These are phyloP conservation scores for Juglanconis juglandina DNA, from an alignment of 2,329 filamentous ascomycete species.

Conservation along the genomic window DNA sequence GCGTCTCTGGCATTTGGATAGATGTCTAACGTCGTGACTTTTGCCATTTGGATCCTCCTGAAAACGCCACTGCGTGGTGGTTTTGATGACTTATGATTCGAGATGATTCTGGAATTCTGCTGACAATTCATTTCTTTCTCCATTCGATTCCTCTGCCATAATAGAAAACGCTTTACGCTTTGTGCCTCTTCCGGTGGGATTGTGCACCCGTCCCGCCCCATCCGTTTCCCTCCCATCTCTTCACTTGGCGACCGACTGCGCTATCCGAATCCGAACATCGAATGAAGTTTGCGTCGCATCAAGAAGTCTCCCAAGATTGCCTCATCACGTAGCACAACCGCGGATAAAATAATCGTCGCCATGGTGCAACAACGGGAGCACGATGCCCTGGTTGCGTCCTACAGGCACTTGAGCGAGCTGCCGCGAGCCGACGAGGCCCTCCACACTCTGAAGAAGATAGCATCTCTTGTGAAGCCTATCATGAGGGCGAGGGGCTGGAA, in stretches of 20 bases:
- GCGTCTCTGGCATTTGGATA: conserved; percentile 3
- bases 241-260: not conserved
- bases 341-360: not conserved
- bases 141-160: not conserved
- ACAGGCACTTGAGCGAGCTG: conserved; percentile 46
- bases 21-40: not conserved
- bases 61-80: not conserved
- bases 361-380: conserved; percentile 27
- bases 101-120: conserved; percentile 4
- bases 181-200: not conserved
- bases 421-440: conserved; percentile 49
- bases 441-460: conserved; percentile 70
- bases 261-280: not conserved
- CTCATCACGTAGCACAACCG: not conserved
- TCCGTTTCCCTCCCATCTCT: not conserved
- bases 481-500: conserved; percentile 85
- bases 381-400: conserved; percentile 45
- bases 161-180: not conserved
- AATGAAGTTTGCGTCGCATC: not conserved
- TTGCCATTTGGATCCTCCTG: not conserved
- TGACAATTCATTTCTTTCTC: not conserved
- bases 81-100: conserved; percentile 9
- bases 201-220: not conserved
- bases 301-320: too few relatives aligned
- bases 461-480: conserved; percentile 87